Percentiles rank a stretch among this genome's conserved stretches.
phyloP scores from a whole-genome alignment of 106 monocot species.

The Apostasia ramifera region DNA sequence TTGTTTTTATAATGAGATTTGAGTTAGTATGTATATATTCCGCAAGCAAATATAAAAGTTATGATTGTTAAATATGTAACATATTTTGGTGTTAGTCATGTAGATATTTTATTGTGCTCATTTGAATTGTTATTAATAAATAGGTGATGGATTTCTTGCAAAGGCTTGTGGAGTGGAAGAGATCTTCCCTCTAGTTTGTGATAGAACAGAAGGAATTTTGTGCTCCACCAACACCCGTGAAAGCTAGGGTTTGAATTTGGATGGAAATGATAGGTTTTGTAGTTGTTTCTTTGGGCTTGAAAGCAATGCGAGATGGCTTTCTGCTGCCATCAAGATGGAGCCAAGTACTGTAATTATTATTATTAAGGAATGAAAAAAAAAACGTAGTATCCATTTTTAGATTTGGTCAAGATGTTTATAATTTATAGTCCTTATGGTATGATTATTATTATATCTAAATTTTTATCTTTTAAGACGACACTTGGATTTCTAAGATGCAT shows the following conservation, averaged over 20 bases:
- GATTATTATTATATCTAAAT: no score
- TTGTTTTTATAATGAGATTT: no score
- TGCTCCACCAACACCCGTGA: neutral
- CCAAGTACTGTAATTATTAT: conserved; percentile 9
- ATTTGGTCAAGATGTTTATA: no score
- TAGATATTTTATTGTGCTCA: neutral
- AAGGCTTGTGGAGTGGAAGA: conserved; percentile 48
- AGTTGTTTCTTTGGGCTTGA: conserved; percentile 7
- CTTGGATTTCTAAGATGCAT: no score
- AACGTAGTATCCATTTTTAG: no score
- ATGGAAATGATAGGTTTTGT: conserved; percentile 4
- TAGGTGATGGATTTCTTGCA: conserved; percentile 53
- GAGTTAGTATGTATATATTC: no score
- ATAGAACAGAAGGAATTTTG: no score
- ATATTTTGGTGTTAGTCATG: conserved; percentile 1
- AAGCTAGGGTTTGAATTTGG: conserved; percentile 9
- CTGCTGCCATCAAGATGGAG: conserved; percentile 6
- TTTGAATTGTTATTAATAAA: neutral
- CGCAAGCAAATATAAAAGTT: no score
- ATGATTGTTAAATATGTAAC: neutral
- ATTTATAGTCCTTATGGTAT: no score
- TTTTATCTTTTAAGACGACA: no score
- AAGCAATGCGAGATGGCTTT: conserved; percentile 11
- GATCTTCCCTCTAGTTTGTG: conserved; percentile 5
- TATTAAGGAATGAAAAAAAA: neutral